Evolutionary conservation across 768 basidiomycete genomes (phyloP), one percentile per base, ranked within the genome.

Genomic region (Kwoniella pini): DNA sequence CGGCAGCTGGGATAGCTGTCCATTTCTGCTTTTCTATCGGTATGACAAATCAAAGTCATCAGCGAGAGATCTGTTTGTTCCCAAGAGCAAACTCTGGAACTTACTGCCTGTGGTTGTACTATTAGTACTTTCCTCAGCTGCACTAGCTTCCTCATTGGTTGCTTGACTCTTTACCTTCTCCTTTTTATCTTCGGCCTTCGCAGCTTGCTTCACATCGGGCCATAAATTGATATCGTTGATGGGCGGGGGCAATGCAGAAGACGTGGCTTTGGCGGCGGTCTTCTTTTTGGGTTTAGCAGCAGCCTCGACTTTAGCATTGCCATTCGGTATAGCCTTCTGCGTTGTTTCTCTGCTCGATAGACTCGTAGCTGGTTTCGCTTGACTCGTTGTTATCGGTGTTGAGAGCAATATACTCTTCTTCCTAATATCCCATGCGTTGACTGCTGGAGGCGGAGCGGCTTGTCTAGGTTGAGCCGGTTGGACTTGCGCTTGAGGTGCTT

Each of bases 1-100:
- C 85, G 53, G 81, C 78, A 0, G 83, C 78, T 1, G 85, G 84
- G 42, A 86, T 84, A n/a, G 81, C 80, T 0, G 83, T 81, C 86
- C 86, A 86, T 77, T 85, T 86, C 4, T 82, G 76, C 77, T 85
- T 85, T 74, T 84, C 84, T 78, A 52, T 44, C 31, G 33, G 24
- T 52, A 2, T 28, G 31, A 36, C 7, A 7, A 36, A 36, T 7
- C 7, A 36, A 36, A 15, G 7, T 36, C 12, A 10, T 38, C 54
- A 52, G 39, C 45, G 24, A 13, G 12, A 12, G 17, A 12, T 6
- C 22, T 21, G 21, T 27, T 6, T 48, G 40, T 44, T 19, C 40
- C 12, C 33, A 26, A 9, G 17, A 24, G 3, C 31, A 17, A 11
- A 3, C 9, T 15, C 7, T 55, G 6, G 55, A 21, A 71, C 75